Evolutionary conservation across 2,329 filamentous ascomycete species (phyloP), one percentile per base, ranked within the genome.

Genomic region (Mariannaea sp.): DNA sequence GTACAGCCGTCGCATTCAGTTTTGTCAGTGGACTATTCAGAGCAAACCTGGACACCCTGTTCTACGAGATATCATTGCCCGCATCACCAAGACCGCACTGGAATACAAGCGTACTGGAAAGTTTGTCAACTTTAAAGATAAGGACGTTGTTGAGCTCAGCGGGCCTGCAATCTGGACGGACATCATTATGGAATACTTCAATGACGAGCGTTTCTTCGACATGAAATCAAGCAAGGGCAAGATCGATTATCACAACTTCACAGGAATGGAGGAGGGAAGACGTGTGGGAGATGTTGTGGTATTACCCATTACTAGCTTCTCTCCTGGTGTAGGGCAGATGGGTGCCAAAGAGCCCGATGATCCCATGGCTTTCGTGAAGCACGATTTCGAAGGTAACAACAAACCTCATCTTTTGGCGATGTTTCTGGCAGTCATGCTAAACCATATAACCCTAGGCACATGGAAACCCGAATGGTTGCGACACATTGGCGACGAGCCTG

Each of bases 11-110:
- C 85, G 93, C 59, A 92, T 99, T 56, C 94, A 97, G 71, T 97
- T 99, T 74, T 99, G 94, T 75, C 94, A 99, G 72, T 99, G 94
- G 94, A 99, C 94, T 1, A 97, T 99, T 58, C 93, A 97, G 73
- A 79, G 89, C 52, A 99, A 99, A 73, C 89, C 93, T 0, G 94
- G 94, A 9, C 94, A 99, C 70, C 94, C 94, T 0, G 85, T 96
- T 10, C 81, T 99, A 53, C 85, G 92, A 57, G 90, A 97, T 56
- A 84, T 96, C 56, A 91, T 99, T 26, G 80, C 88, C 12, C 88
- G 86, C 61, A 92, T 99, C 67, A 96, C 93, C 1, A 81, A 90
- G 59, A 85, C 92, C 70, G 89, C 92, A 0, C 77, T 97, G 43
- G 78, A 80, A 54, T 82, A 87, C 73, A 92, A 95, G 78, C 78